Base-by-base conservation (phyloP, 139 green algal species). In the Micractinium conductrix region DNA sequence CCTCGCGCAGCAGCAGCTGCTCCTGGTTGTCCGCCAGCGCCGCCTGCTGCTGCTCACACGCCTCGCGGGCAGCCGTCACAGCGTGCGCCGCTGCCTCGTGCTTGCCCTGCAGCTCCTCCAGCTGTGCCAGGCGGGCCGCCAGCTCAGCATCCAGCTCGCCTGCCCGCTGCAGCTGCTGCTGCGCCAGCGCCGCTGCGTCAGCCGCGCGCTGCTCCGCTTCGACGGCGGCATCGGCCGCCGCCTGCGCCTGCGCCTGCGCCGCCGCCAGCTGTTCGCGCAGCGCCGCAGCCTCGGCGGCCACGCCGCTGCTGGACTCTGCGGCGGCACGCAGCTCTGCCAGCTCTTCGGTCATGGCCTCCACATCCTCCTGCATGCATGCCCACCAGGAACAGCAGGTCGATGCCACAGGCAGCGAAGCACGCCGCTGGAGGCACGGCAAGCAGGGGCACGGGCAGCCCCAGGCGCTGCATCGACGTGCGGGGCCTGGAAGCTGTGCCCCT, bases 281-380 rank as follows among this genome's bases (percentile, higher is more conserved):
- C 24, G 28, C 42, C 16, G 30, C 43, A 10, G 45, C 43, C 72
- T 60, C 43, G 28, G 72, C 44, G 26, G 72, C 72, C 17, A 44
- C 72, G 16, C 28, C 72, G 5, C 9, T 16, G 40, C n/a, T 65
- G 74, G 78, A n/a, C 78, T 76, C 63, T 14, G 42, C 76, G 10
- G 35, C 24, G 42, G 53, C 4, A 1, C 81, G 81, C 16, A 80
- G 81, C 69, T 86, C 48, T 3, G 68, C 68, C 9, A 60, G 26
- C 48, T 72, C 69, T 4, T 26, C 53, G 33, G 26, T 45, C 1
- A 50, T 50, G 1, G 60, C 28, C 53, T 74, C 69, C 38, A 86
- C 40, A 26, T 74, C 30, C 26, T 79, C 80, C 80, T 85, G 80
- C 68, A 71, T n/a, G n/a, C n/a, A n/a, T n/a, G n/a, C n/a, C n/a